phyloP scores from a whole-genome alignment of 805 yeast species.

The Pichia eremophila region DNA sequence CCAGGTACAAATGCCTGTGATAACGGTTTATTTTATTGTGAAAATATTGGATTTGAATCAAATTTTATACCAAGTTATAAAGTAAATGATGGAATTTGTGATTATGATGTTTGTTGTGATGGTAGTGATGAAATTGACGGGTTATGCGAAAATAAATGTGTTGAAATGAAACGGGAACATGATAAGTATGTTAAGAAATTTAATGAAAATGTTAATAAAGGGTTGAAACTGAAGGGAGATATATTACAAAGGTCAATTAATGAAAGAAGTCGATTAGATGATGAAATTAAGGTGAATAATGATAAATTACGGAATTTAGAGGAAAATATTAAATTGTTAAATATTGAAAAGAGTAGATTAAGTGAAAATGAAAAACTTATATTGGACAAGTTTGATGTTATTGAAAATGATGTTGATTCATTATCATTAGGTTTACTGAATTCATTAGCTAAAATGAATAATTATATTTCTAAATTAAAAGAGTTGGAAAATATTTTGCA shows the following conservation, averaged over 20 bases:
- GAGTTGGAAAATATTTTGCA: constrained; percentile 40
- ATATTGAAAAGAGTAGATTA: background rate
- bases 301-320: constrained; percentile 18
- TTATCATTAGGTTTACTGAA: constrained; percentile 7
- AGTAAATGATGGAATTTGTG: constrained; percentile 89
- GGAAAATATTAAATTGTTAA: constrained; percentile 15
- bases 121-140: constrained; percentile 72
- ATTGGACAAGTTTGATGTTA: background rate
- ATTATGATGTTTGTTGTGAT: constrained; percentile 83
- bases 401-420: constrained; percentile 8
- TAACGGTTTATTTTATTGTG: constrained; percentile 54
- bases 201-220: constrained; percentile 22
- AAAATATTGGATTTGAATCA: constrained; percentile 61
- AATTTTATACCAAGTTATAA: constrained; percentile 53
- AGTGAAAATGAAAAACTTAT: constrained; percentile 1
- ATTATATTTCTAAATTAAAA: background rate
- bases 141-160: constrained; percentile 51
- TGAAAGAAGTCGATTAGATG: constrained; percentile 11
- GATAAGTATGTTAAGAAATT: constrained; percentile 11
- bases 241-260: constrained; percentile 24
- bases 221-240: constrained; percentile 26
- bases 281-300: constrained; percentile 8
- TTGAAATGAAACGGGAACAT: constrained; percentile 36
- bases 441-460: background rate
- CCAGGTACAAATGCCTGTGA: constrained; percentile 89